Evolutionary conservation across 1,284 basidiomycete species (phyloP), one percentile per base, ranked within the genome.

Genomic region (Ceratobasidium papillatum): DNA sequence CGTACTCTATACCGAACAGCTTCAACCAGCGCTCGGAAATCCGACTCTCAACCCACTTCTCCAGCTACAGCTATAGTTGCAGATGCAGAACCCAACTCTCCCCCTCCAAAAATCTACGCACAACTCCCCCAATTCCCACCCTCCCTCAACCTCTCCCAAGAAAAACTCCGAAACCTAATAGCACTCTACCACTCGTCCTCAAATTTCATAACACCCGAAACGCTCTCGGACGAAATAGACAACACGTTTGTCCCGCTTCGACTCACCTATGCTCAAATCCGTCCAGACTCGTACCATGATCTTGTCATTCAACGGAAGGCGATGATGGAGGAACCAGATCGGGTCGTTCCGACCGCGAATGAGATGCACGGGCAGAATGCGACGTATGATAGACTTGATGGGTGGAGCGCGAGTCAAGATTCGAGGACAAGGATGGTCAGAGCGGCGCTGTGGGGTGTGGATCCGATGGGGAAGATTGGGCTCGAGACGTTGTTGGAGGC

Each of bases 391-490:
- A 30, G 36, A 30, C 12, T 5, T 27, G 54, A 19, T 25, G 51
- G 32, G 30, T 71, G 68, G 68, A 71, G 68, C 36, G 27, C 27
- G 38, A 71, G 68, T 22, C 56, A 71, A 25, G 36, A 41, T 3
- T 54, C 59, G 54, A 14, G 68, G 54, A 38, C 38, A 38, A 71
- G 68, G 68, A 47, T 61, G 68, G 68, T 71, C 38, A 71, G 47
- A 56, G 41, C 36, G 47, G 68, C 68, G 25, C 32, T 71, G 9
- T 71, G 68, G 68, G 68, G 68, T 2, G 68, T 71, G n/a, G 68
- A 71, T 71, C 68, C 68, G n/a, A 59, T 71, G 54, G 68, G 52
- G 1, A 59, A 59, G 54, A 71, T 71, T 34, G 68, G 68, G 25
- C 30, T 71, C n/a, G 68, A 71, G 56, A 71, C 68, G 43, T 38